Percentiles rank a stretch among this genome's conserved stretches.
Conservation (phyloP, 73 alveolate species). For the Tetrahymena malaccensis region DNA sequence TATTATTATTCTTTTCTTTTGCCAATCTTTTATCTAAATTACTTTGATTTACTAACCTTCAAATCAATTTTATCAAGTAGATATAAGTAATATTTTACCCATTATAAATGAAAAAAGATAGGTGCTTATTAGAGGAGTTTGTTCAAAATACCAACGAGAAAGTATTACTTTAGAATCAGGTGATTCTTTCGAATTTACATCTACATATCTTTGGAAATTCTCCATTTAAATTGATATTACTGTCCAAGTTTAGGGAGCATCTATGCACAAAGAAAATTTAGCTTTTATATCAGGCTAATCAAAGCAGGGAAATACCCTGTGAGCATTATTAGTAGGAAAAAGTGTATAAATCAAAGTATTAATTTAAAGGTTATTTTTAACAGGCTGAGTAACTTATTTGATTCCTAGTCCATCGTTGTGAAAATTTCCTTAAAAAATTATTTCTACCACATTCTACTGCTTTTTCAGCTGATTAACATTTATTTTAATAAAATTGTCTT, state of each 20-base stretch:
- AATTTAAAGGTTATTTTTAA: background rate
- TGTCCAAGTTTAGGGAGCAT: slow-evolving; percentile 84
- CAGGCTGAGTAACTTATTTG: background rate
- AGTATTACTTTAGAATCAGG: background rate
- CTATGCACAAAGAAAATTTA: slow-evolving; percentile 49
- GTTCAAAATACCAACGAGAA: background rate
- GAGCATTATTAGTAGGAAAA: slow-evolving; percentile 71
- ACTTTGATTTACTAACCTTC: background rate
- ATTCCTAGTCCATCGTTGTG: background rate
- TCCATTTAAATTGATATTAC: slow-evolving; percentile 65
- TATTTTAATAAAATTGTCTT: background rate
- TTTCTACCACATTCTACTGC: background rate
- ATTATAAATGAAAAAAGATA: background rate
- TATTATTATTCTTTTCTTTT: no score
- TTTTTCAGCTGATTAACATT: background rate
- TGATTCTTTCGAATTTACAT: background rate
- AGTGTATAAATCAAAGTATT: background rate
- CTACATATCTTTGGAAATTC: background rate
- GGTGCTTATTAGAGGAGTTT: background rate
- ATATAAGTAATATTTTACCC: background rate
- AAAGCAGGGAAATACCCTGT: slow-evolving; percentile 90
- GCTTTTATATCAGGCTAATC: slow-evolving; percentile 98
- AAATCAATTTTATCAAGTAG: background rate
- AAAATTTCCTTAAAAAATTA: background rate
- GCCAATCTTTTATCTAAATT: background rate